Conservation (phyloP, 2,329 filamentous ascomycete genomes). For the Neurospora sp. region DNA sequence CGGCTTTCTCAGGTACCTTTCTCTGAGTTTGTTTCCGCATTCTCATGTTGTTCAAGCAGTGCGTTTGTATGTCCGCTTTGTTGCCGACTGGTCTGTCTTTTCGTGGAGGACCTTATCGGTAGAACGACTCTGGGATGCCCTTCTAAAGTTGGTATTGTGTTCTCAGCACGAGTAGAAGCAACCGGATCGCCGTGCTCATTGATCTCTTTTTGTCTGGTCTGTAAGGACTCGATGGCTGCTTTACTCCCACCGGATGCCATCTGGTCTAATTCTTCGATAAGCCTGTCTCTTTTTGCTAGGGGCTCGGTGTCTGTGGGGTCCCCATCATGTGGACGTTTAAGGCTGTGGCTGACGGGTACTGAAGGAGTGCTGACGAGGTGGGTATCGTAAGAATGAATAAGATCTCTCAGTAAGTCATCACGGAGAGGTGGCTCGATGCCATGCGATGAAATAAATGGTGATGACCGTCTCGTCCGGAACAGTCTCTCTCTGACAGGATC, state of each 20-base stretch:
- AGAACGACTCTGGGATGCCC: neutral
- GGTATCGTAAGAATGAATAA: constrained; percentile 10
- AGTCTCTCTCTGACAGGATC: neutral
- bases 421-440: neutral
- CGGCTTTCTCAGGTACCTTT: neutral
- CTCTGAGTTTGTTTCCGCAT: neutral
- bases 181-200: neutral
- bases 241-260: constrained; percentile 8
- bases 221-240: neutral
- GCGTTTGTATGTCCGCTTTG: neutral
- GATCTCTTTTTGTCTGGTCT: neutral
- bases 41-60: neutral
- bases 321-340: constrained; percentile 17
- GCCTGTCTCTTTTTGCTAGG: constrained; percentile 19
- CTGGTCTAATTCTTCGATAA: constrained; percentile 21
- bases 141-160: neutral
- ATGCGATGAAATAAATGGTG: neutral
- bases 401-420: constrained; percentile 15
- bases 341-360: constrained; percentile 1
- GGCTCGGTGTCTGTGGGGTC: constrained; percentile 17
- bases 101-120: neutral
- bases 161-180: neutral
- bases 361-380: neutral
- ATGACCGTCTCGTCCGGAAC: neutral
- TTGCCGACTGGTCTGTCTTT: neutral